These are phyloP conservation scores for Cucurbita argyrosperma DNA, from an alignment of 306 rosid species.

Conservation along the genomic window DNA sequence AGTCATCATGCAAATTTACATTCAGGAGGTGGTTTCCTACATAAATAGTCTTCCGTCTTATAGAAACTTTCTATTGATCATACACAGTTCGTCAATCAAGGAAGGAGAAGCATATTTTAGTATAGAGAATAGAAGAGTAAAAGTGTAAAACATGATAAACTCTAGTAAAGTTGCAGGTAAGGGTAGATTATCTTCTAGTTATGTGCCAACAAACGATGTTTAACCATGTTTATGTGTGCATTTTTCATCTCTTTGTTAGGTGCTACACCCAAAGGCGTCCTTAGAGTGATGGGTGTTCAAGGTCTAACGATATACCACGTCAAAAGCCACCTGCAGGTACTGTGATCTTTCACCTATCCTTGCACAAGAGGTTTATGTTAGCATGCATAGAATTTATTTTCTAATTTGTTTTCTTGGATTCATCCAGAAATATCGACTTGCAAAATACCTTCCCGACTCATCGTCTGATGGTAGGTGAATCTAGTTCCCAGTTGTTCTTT, in stretches of 20 bases:
- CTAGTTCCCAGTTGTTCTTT: constrained; percentile 6
- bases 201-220: neutral
- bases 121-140: no score
- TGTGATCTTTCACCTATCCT: neutral
- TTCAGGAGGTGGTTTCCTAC: neutral
- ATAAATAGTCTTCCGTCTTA: neutral
- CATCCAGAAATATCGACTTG: constrained; percentile 88
- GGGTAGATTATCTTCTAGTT: neutral
- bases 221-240: neutral
- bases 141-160: neutral
- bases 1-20: neutral
- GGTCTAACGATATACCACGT: constrained; percentile 95
- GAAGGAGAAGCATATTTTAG: neutral
- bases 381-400: neutral
- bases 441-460: constrained; percentile 82
- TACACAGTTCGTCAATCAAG: neutral
- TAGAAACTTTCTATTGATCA: neutral
- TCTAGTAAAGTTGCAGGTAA: neutral
- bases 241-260: constrained; percentile 30
- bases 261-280: constrained; percentile 98
- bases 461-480: constrained; percentile 68
- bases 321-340: constrained; percentile 95
- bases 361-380: neutral
- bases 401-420: constrained; percentile 13
- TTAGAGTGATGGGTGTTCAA: constrained; percentile 95